Evolutionary conservation across 2,329 filamentous ascomycete species (phyloP).

Genomic region (Cercospora berteroae): DNA sequence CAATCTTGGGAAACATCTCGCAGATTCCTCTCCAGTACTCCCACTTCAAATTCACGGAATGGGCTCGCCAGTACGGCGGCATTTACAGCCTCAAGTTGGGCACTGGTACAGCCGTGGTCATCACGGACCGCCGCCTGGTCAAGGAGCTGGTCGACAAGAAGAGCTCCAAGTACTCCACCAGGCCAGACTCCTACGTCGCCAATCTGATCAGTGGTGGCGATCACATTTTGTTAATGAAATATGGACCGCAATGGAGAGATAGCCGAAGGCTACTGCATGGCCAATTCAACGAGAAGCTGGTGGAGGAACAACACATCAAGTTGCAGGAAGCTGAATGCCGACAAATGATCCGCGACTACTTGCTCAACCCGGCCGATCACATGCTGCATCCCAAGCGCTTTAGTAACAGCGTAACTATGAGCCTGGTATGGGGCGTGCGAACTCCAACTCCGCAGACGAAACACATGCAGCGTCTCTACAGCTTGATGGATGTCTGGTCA

Average conservation of each 20-base stretch:
- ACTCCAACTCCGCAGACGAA: conserved; percentile 27
- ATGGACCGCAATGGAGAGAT: conserved; percentile 47
- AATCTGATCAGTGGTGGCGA: conserved; percentile 49
- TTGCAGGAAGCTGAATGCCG: conserved; percentile 50
- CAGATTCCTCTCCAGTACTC: conserved; percentile 40
- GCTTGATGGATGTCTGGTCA: conserved; percentile 45
- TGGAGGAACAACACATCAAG: conserved; percentile 45
- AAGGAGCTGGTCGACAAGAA: conserved; percentile 50
- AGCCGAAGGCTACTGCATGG: conserved; percentile 50
- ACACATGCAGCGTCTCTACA: conserved; percentile 38
- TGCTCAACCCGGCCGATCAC: conserved; percentile 42
- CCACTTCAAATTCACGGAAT: conserved; percentile 33
- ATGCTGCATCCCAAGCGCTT: conserved; percentile 51
- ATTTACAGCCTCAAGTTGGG: conserved; percentile 43
- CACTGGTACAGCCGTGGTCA: conserved; percentile 37
- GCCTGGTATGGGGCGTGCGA: conserved; percentile 34
- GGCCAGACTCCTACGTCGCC: conserved; percentile 42
- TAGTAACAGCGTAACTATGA: conserved; percentile 52
- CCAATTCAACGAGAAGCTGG: conserved; percentile 43
- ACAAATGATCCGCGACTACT: conserved; percentile 50
- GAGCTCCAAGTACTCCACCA: conserved; percentile 44
- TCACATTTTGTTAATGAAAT: conserved; percentile 50
- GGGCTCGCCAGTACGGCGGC: conserved; percentile 33
- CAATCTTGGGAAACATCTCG: conserved; percentile 45
- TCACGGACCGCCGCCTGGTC: conserved; percentile 43